These are phyloP conservation scores for Croton laevigatus DNA, from an alignment of 441 rosid species.

Conservation along the genomic window DNA sequence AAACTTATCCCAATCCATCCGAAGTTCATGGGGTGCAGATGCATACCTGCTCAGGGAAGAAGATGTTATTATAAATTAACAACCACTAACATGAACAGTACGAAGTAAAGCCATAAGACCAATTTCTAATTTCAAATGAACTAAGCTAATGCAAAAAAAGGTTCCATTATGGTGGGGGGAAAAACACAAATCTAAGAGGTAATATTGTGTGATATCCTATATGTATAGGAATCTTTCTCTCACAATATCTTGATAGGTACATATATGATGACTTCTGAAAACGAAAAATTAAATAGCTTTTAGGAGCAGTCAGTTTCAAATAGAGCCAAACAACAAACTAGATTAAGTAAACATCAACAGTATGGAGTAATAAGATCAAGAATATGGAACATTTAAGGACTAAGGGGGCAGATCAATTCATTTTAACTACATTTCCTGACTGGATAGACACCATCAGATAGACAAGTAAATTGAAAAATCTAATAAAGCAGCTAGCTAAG, in stretches of 20 bases:
- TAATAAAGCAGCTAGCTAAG: not conserved
- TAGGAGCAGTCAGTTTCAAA: conserved; percentile 1
- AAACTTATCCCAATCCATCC: conserved; percentile 74
- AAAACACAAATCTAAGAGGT: no score
- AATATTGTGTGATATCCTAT: no score
- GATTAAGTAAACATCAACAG: no score
- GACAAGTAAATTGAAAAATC: not conserved
- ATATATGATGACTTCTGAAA: no score
- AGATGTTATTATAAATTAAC: not conserved
- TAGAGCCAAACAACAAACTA: not conserved
- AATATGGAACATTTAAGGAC: no score
- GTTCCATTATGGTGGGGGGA: not conserved
- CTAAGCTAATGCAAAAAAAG: not conserved
- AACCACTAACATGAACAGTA: conserved; percentile 1
- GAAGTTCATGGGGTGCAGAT: conserved; percentile 77
- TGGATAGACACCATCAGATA: not conserved
- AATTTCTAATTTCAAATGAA: no score
- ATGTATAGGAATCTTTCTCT: not conserved
- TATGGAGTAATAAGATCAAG: no score
- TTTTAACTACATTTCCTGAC: no score
- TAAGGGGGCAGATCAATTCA: no score
- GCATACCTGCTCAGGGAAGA: conserved; percentile 57
- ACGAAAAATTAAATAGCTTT: no score
- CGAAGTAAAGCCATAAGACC: not conserved
- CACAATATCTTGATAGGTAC: no score